Percentiles rank a stretch among this genome's conserved stretches.
phyloP scores from a whole-genome alignment of 2,329 filamentous ascomycete genomes.

The Fusarium mexicanum region DNA sequence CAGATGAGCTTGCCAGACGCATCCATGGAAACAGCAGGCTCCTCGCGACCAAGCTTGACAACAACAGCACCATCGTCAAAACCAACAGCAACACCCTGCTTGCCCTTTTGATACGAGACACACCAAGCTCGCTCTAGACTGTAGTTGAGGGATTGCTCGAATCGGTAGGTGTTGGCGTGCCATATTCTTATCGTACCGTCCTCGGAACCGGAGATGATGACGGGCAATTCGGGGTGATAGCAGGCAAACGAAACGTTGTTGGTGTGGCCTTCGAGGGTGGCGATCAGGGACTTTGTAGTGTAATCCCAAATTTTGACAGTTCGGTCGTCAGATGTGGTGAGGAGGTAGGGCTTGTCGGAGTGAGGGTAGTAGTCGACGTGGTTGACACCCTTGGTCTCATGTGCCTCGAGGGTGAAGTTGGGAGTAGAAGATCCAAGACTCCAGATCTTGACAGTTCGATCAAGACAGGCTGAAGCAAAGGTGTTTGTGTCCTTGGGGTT shows the following conservation, averaged over 20 bases:
- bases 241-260: constrained; percentile 98
- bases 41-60: constrained; percentile 96
- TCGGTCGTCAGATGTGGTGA: constrained; percentile 95
- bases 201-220: constrained; percentile 98
- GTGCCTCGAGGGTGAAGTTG: constrained; percentile 96
- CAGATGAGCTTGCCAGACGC: constrained; percentile 94
- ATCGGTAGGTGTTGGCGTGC: constrained; percentile 96
- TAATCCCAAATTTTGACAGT: constrained; percentile 99
- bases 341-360: constrained; percentile 83
- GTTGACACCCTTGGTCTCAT: constrained; percentile 97
- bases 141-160: constrained; percentile 96
- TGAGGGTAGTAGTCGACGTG: constrained; percentile 91
- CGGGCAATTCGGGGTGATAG: constrained; percentile 95
- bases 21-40: constrained; percentile 98
- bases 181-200: constrained; percentile 98
- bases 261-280: constrained; percentile 94
- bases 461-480: constrained; percentile 92
- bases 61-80: constrained; percentile 98
- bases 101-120: constrained; percentile 93
- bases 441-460: constrained; percentile 98
- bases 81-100: constrained; percentile 93
- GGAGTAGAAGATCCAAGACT: constrained; percentile 91
- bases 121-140: constrained; percentile 97
- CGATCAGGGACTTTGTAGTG: constrained; percentile 96
- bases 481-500: constrained; percentile 97